Base-by-base conservation (phyloP, 192 early-diverging fungal species). In the Backusella tuberculispora region DNA sequence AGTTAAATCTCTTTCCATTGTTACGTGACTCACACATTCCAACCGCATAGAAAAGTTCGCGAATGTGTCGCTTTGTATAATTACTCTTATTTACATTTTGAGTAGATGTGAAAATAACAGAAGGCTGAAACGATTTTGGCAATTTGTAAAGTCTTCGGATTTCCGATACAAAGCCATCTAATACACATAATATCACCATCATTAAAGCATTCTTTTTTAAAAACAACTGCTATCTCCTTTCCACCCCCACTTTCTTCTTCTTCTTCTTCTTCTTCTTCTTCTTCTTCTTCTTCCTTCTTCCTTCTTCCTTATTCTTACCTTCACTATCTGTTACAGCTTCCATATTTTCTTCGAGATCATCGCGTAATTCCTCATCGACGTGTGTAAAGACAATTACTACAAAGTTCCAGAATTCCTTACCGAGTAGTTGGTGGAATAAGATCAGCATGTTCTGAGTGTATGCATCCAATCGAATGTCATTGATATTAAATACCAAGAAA, bases 371-470 rank as follows among this genome's bases (percentile, higher is more conserved):
- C 41, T 85, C 86, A 60, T 87, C 86, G 13, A 83, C 83, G 75
- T 85, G 84, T 4, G 86, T 87, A 71, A 87, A 87, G 40, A 87
- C 86, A 70, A 87, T 77, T 9, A 85, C 79, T 0, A 85, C 84
- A 76, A 84, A 85, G 64, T 85, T 85, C 86, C 86, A 87, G 44
- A 87, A 87, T 21, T 85, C 80, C 29, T 77, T 76, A 46, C 86
- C 86, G 38, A 87, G 70, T 43, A 87, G 48, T 38, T 74, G 69
- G 46, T 85, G 82, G 68, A 87, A 87, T 41, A 85, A 56, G 5
- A 77, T 60, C 56, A 87, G 40, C 86, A 87, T 87, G 45, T 81
- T 84, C 71, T 87, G 84, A 9, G 84, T 87, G 71, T 84, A 87
- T 26, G 83, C 84, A 69, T 87, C 86, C 73, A 87, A 70, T 69